Evolutionary conservation across 495 filamentous ascomycete species (phyloP).

Genomic region (Neurospora terricola): DNA sequence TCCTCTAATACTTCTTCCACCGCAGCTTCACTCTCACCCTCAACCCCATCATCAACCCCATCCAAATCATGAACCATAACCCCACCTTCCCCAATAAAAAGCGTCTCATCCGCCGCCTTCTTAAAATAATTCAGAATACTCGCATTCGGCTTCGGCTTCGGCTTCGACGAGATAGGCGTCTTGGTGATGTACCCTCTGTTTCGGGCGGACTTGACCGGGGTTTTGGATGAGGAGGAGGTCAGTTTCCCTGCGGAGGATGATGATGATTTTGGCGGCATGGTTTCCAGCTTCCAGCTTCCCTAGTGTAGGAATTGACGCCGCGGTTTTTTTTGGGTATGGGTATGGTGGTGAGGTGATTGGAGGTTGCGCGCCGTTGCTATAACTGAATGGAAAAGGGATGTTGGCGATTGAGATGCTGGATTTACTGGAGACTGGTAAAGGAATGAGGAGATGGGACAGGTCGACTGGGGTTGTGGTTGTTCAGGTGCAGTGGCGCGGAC

Average conservation of each 20-base stretch:
- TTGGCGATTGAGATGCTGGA: background rate
- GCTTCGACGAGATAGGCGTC: conserved; percentile 7
- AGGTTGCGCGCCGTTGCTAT: background rate
- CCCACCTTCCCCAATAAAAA: conserved; percentile 18
- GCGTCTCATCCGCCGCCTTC: conserved; percentile 46
- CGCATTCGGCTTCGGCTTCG: conserved; percentile 40
- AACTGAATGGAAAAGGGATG: background rate
- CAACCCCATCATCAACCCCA: background rate
- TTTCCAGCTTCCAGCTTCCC: background rate
- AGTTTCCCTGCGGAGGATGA: background rate
- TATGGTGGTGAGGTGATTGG: background rate
- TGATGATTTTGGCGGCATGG: background rate
- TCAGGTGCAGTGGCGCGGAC: background rate
- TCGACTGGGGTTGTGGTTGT: background rate
- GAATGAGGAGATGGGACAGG: background rate
- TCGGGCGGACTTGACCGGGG: background rate
- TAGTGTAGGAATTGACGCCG: background rate
- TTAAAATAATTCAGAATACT: conserved; percentile 80
- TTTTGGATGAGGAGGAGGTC: background rate
- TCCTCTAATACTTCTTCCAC: conserved; percentile 29
- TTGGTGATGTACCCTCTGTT: background rate
- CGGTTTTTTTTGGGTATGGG: background rate
- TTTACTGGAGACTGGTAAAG: no score
- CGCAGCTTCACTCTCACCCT: background rate
- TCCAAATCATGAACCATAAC: background rate